Conservation (phyloP, 768 basidiomycete genomes). For the Russula vinacea region DNA sequence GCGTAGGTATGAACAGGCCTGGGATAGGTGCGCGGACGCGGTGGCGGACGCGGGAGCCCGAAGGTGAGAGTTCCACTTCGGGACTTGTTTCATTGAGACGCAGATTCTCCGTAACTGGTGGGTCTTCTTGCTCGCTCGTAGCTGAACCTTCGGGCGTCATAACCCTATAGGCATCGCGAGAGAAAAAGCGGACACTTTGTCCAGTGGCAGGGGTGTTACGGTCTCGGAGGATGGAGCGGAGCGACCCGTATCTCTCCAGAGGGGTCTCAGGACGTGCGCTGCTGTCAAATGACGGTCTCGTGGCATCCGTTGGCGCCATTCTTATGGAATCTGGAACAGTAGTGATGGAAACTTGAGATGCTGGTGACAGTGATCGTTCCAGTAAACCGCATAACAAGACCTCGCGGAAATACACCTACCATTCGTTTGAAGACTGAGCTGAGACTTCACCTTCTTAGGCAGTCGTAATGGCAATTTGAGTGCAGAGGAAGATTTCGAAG, state of each 20-base stretch:
- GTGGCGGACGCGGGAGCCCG: conserved; percentile 21
- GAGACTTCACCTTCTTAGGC: conserved; percentile 30
- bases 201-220: conserved; percentile 71
- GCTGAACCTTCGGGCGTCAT: conserved; percentile 63
- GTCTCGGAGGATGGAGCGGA: conserved; percentile 70
- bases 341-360: conserved; percentile 29
- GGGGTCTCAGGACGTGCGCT: conserved; percentile 34
- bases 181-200: conserved; percentile 77
- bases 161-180: conserved; percentile 61
- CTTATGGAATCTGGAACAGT: conserved; percentile 34
- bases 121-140: conserved; percentile 38
- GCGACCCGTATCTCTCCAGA: conserved; percentile 46
- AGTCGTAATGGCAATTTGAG: conserved; percentile 25
- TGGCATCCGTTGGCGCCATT: conserved; percentile 33
- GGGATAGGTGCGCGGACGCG: conserved; percentile 21
- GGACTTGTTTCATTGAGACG: conserved; percentile 36
- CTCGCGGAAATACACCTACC: conserved; percentile 7
- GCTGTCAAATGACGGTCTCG: conserved; percentile 32
- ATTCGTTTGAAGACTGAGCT: conserved; percentile 25
- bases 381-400: conserved; percentile 1
- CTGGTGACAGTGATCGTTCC: not conserved
- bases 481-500: conserved; percentile 23
- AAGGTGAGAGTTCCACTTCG: conserved; percentile 23
- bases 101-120: conserved; percentile 34
- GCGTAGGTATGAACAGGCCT: conserved; percentile 26